A percentile compares a stretch with the other conserved stretches of the same genome.
Evolutionary conservation across 768 basidiomycete genomes (phyloP).

Genomic region (Auriscalpium vulgare): DNA sequence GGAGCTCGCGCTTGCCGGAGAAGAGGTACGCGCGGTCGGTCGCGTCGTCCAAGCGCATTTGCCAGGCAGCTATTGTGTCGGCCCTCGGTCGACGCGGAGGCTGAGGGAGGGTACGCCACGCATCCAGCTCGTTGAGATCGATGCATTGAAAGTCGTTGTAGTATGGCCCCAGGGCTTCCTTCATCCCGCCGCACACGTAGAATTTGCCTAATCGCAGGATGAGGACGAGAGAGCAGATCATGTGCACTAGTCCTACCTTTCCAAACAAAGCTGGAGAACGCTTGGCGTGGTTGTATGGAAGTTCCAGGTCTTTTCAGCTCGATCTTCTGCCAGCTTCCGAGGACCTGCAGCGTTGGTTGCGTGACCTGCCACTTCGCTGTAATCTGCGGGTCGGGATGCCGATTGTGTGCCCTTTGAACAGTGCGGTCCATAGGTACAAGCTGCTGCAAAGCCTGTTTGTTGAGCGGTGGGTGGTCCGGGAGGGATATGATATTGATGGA

Average conservation of each 20-base stretch:
- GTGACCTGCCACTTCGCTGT: conserved; percentile 5
- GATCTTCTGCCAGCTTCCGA: conserved; percentile 30
- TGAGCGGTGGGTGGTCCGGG: neutral
- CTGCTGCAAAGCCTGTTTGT: neutral
- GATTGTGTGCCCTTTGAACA: neutral
- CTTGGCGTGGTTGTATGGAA: conserved; percentile 19
- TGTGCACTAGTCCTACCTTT: neutral
- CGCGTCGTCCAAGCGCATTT: conserved; percentile 19
- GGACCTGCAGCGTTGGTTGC: conserved; percentile 20
- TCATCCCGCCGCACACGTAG: conserved; percentile 14
- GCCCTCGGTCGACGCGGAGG: conserved; percentile 2
- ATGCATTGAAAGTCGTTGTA: conserved; percentile 16
- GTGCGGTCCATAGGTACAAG: neutral
- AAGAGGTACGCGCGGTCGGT: conserved; percentile 27
- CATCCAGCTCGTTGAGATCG: conserved; percentile 11
- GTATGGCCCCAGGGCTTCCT: conserved; percentile 6
- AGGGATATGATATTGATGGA: neutral
- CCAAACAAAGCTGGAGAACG: conserved; percentile 12
- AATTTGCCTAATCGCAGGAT: conserved; percentile 5
- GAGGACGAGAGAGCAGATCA: neutral
- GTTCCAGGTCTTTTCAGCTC: conserved; percentile 20
- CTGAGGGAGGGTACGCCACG: conserved; percentile 15
- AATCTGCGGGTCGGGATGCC: conserved; percentile 13
- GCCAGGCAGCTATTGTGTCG: conserved; percentile 6
- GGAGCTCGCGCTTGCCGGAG: conserved; percentile 22